phyloP scores from a whole-genome alignment of 2,329 filamentous ascomycete genomes.

The Colletotrichum tabaci region DNA sequence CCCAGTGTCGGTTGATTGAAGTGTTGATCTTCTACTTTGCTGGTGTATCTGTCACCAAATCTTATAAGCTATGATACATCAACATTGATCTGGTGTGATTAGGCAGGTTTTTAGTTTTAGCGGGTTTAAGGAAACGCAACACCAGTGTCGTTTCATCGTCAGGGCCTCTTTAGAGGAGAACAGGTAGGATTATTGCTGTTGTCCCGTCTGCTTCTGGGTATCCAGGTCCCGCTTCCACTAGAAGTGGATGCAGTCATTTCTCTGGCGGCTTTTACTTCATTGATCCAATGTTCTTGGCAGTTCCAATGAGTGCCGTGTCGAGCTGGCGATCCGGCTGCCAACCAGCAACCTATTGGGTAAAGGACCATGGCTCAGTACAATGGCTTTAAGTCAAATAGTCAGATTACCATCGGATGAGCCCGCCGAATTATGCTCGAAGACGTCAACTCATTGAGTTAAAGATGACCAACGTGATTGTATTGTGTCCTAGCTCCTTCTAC shows the following conservation, averaged over 20 bases:
- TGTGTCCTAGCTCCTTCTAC: too few species aligned
- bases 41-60: background rate
- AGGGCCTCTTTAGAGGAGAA: too few species aligned
- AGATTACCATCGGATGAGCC: background rate
- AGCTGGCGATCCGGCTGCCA: background rate
- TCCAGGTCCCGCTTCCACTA: too few species aligned
- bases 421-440: too few species aligned
- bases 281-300: background rate
- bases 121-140: background rate
- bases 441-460: background rate
- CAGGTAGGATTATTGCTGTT: too few species aligned
- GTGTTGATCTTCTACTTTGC: background rate
- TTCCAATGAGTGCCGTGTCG: background rate
- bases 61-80: background rate
- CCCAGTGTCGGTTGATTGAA: background rate
- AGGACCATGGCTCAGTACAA: background rate
- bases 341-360: background rate
- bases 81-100: background rate
- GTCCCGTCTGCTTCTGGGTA: too few species aligned
- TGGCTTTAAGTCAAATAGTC: background rate
- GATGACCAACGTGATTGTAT: too few species aligned
- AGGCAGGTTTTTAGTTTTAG: background rate
- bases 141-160: background rate
- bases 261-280: background rate
- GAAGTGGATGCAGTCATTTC: background rate